Evolutionary conservation across 345 rosid species (phyloP).

Genomic region (Balakata baccata): DNA sequence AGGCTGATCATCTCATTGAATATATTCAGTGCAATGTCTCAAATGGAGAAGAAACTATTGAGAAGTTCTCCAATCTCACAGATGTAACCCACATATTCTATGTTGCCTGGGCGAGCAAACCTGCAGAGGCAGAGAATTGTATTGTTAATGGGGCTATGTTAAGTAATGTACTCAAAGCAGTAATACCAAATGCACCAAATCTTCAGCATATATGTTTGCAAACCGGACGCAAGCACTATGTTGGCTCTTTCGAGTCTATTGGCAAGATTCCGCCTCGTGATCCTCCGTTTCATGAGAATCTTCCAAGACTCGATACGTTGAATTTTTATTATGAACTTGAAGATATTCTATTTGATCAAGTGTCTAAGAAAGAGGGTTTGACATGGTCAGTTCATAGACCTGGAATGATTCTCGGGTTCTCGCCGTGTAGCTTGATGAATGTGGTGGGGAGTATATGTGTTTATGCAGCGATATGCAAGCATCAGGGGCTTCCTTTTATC

Average conservation of each 20-base stretch:
- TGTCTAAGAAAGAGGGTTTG: slow-evolving; percentile 42
- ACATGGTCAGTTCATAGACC: slow-evolving; percentile 77
- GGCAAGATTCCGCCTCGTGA: slow-evolving; percentile 38
- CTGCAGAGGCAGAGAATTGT: slow-evolving; percentile 57
- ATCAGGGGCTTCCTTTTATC: slow-evolving; percentile 45
- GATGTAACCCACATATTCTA: slow-evolving; percentile 74
- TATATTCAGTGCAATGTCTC: slow-evolving; percentile 78
- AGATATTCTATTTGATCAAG: slow-evolving; percentile 58
- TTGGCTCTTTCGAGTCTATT: slow-evolving; percentile 40
- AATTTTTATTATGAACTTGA: slow-evolving; percentile 64
- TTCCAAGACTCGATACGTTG: slow-evolving; percentile 51
- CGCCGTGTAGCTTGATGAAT: slow-evolving; percentile 69
- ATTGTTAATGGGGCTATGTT: slow-evolving; percentile 56
- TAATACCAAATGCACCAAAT: slow-evolving; percentile 59
- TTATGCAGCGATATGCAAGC: slow-evolving; percentile 76
- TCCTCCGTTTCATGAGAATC: slow-evolving; percentile 64
- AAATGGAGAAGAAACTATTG: slow-evolving; percentile 30
- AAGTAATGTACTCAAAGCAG: slow-evolving; percentile 53
- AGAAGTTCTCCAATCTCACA: slow-evolving; percentile 54
- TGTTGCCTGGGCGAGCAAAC: slow-evolving; percentile 51
- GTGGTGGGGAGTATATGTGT: slow-evolving; percentile 50
- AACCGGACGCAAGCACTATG: slow-evolving; percentile 61
- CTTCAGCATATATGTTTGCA: slow-evolving; percentile 70
- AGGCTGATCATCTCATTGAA: slow-evolving; percentile 60
- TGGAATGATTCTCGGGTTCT: slow-evolving; percentile 52